Conservation (phyloP, 371 early-diverging fungal species). For the Astathelohania contejeani region DNA sequence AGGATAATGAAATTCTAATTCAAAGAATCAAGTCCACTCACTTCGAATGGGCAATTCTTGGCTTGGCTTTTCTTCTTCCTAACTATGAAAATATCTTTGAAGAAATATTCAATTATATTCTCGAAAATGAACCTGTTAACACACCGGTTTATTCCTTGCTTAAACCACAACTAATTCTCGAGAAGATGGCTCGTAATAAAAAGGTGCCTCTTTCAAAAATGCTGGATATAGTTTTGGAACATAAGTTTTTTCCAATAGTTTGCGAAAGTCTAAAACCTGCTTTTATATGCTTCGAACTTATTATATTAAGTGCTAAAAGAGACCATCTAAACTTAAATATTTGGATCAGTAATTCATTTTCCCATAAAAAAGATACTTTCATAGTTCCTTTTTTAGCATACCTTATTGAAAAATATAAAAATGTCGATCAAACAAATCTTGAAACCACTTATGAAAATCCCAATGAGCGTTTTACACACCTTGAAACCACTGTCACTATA, state of each 20-base stretch:
- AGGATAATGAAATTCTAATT: too few relatives aligned
- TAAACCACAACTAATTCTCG: too few relatives aligned
- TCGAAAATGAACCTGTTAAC: too few relatives aligned
- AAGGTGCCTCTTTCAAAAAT: conserved; percentile 27
- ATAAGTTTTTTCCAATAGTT: conserved; percentile 38
- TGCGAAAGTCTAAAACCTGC: conserved; percentile 22
- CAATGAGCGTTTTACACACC: conserved; percentile 24
- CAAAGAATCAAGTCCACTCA: too few relatives aligned
- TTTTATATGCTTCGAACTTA: conserved; percentile 38
- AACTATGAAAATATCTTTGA: too few relatives aligned
- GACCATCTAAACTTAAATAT: conserved; percentile 40
- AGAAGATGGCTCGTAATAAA: too few relatives aligned
- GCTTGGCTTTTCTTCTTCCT: too few relatives aligned
- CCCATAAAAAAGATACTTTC: conserved; percentile 15
- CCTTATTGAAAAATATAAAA: conserved; percentile 11
- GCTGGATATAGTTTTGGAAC: conserved; percentile 39
- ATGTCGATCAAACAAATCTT: neutral
- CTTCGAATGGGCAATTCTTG: too few relatives aligned
- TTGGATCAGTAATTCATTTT: conserved; percentile 27
- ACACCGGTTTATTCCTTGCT: too few relatives aligned
- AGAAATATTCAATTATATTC: too few relatives aligned
- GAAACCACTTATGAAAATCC: neutral
- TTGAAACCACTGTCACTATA: conserved; percentile 13
- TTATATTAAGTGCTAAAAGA: conserved; percentile 34
- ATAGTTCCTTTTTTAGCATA: conserved; percentile 19